Conservation (phyloP, 768 basidiomycete species). For the Tremella yokohamensis region DNA sequence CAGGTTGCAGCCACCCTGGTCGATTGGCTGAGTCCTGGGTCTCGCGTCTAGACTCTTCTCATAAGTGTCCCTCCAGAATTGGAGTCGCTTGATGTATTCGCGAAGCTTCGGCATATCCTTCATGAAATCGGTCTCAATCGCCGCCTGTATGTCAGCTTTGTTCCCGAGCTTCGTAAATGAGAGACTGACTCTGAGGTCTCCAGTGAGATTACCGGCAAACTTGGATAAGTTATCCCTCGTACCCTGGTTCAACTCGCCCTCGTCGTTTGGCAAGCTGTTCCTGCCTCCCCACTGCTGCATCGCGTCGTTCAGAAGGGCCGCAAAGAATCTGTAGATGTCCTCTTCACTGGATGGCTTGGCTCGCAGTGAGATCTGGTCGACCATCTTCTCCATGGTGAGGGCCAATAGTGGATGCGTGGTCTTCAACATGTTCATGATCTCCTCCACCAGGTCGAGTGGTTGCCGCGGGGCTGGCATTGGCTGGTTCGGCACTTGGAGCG, state of each 20-base stretch:
- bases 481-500: neutral
- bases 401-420: constrained; percentile 93
- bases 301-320: constrained; percentile 81
- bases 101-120: constrained; percentile 70
- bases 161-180: neutral
- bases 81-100: constrained; percentile 85
- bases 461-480: constrained; percentile 52
- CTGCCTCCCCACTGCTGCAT: constrained; percentile 58
- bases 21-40: constrained; percentile 77
- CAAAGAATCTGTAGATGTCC: constrained; percentile 86
- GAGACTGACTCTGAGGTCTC: constrained; percentile 44
- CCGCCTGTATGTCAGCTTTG: constrained; percentile 57
- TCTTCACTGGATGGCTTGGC: constrained; percentile 89
- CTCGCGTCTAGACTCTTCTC: constrained; percentile 77
- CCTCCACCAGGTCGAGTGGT: constrained; percentile 86
- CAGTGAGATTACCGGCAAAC: constrained; percentile 51
- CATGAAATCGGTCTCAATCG: constrained; percentile 88
- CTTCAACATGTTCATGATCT: constrained; percentile 87
- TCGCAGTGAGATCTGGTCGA: constrained; percentile 83
- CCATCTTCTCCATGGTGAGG: constrained; percentile 92
- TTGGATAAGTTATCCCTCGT: constrained; percentile 52
- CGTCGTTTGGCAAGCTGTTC: constrained; percentile 48
- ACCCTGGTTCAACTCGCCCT: constrained; percentile 46
- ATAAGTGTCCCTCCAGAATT: constrained; percentile 86
- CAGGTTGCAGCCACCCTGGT: constrained; percentile 82